Conservation (phyloP, 345 rosid species). For the Eucalyptus urophylla region DNA sequence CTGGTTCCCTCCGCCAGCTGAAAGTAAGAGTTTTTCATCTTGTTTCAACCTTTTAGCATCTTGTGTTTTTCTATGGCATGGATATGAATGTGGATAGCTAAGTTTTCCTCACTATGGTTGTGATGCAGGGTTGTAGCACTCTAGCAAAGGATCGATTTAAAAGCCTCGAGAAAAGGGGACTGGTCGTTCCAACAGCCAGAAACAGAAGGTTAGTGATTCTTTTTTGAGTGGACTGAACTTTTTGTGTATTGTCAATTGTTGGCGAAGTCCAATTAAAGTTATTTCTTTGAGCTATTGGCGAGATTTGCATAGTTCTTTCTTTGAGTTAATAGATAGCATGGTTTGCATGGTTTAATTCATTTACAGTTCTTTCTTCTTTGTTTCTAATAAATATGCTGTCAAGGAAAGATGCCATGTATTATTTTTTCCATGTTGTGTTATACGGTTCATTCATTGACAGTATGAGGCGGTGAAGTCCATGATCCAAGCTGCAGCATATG, state of each 20-base stretch:
- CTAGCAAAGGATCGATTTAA: slow-evolving; percentile 82
- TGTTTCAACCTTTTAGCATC: neutral
- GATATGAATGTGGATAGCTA: neutral
- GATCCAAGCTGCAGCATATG: neutral
- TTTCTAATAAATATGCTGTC: neutral
- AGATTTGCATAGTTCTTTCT: neutral
- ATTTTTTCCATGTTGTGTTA: neutral
- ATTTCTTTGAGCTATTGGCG: neutral
- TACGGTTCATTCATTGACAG: neutral
- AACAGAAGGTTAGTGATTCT: slow-evolving; percentile 38
- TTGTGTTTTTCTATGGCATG: neutral
- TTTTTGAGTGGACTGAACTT: neutral
- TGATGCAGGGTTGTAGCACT: slow-evolving; percentile 65
- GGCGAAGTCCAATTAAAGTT: neutral
- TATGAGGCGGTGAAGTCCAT: neutral
- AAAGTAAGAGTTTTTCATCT: slow-evolving; percentile 30
- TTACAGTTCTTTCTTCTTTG: neutral
- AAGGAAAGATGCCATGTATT: neutral
- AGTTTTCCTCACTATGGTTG: neutral
- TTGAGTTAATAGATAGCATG: neutral
- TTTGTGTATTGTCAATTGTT: neutral
- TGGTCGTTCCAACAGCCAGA: slow-evolving; percentile 51
- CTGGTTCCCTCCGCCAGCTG: slow-evolving; percentile 78
- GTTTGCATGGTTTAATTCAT: neutral
- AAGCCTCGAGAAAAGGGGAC: slow-evolving; percentile 89